phyloP scores from a whole-genome alignment of 257 asterid genomes.

The Przewalskia tangutica region DNA sequence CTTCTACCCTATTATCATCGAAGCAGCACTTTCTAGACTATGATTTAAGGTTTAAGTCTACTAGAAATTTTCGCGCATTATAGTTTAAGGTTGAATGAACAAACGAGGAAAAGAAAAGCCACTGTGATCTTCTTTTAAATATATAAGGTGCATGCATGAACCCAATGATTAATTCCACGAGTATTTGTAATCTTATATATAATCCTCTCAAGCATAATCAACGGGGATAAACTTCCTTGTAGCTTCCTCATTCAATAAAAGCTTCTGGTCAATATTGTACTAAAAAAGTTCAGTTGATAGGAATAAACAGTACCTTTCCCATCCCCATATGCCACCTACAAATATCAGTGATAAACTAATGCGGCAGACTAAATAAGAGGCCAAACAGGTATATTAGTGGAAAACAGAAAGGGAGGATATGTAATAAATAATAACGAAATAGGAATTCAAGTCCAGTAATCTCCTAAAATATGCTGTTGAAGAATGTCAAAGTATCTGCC shows the following conservation, averaged over 20 bases:
- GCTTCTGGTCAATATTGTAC: neutral
- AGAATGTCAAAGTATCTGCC: neutral
- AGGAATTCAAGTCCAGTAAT: neutral
- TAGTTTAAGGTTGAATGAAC: too few species aligned
- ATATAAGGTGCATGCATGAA: neutral
- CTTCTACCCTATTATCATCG: too few species aligned
- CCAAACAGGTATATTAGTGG: neutral
- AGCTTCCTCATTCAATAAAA: neutral
- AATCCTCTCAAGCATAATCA: neutral
- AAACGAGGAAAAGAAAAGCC: neutral
- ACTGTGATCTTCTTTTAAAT: too few species aligned
- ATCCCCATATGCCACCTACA: neutral
- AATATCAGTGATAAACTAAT: neutral
- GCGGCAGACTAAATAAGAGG: neutral
- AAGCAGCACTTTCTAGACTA: too few species aligned
- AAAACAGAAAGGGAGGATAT: neutral
- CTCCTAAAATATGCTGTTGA: neutral
- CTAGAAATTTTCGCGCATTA: too few species aligned
- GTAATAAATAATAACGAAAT: neutral
- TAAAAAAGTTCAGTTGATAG: neutral
- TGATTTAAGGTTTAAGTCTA: too few species aligned
- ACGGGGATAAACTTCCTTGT: neutral
- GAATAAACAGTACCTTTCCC: neutral
- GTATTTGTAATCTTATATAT: neutral
- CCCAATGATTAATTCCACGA: neutral